A percentile compares a stretch with the other conserved stretches of the same genome.
phyloP scores from a whole-genome alignment of 2,329 filamentous ascomycete species.

The Sclerotinia trifoliorum region DNA sequence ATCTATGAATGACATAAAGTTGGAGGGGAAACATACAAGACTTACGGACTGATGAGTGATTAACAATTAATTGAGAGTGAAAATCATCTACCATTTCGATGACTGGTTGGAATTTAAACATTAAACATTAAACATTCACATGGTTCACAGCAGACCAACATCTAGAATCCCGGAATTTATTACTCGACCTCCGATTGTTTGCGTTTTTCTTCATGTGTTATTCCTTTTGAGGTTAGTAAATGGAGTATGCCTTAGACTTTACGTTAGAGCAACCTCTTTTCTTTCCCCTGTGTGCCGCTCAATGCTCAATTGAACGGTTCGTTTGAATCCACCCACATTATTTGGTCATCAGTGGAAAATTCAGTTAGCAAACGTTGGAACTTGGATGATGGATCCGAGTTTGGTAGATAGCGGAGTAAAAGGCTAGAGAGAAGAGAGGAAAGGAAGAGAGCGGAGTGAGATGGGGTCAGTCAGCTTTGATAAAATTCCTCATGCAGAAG shows the following conservation, averaged over 20 bases:
- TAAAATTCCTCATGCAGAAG: neutral
- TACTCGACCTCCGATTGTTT: neutral
- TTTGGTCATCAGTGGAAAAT: neutral
- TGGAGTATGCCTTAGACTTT: neutral
- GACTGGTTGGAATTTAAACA: neutral
- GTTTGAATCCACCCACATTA: neutral
- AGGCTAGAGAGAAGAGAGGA: too few species aligned
- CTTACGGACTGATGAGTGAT: neutral
- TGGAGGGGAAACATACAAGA: too few species aligned
- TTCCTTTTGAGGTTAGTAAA: neutral
- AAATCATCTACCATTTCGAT: neutral
- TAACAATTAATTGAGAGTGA: neutral
- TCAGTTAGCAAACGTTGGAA: neutral
- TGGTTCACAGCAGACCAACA: neutral
- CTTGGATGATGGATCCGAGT: neutral
- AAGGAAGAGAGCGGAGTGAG: neutral
- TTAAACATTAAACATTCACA: neutral
- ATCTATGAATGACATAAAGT: neutral
- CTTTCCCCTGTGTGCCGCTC: constrained; percentile 8
- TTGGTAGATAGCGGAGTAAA: neutral
- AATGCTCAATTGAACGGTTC: neutral
- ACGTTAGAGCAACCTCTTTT: neutral
- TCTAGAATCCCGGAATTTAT: neutral
- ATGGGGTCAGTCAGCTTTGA: neutral
- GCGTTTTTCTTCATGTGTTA: neutral